Evolutionary conservation across 306 rosid genomes (phyloP), one percentile per base, ranked within the genome.

Genomic region (Medicago lupulina): DNA sequence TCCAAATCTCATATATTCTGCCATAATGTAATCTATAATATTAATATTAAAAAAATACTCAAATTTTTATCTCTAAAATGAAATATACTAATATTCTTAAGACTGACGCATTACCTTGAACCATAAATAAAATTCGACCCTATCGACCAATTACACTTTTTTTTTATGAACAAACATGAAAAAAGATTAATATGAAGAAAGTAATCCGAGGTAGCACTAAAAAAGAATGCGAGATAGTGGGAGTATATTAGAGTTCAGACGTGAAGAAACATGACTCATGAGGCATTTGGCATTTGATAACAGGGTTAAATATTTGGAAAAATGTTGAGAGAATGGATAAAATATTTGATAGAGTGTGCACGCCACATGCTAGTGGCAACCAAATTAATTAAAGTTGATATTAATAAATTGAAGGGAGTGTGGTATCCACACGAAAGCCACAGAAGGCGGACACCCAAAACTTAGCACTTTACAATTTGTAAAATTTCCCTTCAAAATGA

Each of bases 391-490:
- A 34, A 34, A 76, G 77, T 66, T 55, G 21, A 66, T n/a, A 74
- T 17, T 75, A 79, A 53, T 74, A 62, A 79, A 84, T 44, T 82
- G 73, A 74, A 70, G 50, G 71, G 69, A 79, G 76, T 76, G 90
- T 81, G 86, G 75, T 21, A 28, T 76, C 59, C 89, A 79, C 87
- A 74, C 78, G 77, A 81, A 78, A 66, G 76, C 76, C 73, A 77
- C 75, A 38, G 4, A 54, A 31, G 12, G 8, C 5, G 18, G 14
- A 57, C 40, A 41, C 3, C 50, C 77, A 69, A 73, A 67, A 16
- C 66, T 4, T 28, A n/a, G 66, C 9, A 43, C 38, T 34, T 34
- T 34, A 34, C 6, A 34, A 34, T 34, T 34, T 34, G 38, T 34
- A 34, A 34, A 34, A 34, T 34, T 7, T 5, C 38, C 7, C 6